phyloP scores from a whole-genome alignment of 2,329 filamentous ascomycete genomes.

The Mycogone perniciosa region DNA sequence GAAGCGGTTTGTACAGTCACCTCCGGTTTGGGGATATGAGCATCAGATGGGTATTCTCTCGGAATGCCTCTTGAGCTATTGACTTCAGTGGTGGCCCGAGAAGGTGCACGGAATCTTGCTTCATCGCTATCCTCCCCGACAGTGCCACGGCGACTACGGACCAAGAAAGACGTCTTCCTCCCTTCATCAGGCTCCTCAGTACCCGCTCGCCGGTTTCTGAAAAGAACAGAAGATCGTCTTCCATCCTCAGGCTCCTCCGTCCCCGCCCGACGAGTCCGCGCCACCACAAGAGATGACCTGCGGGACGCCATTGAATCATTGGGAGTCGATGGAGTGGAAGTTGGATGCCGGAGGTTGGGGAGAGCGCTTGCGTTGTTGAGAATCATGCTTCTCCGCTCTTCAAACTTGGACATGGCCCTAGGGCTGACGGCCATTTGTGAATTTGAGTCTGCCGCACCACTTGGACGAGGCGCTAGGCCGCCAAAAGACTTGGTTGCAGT shows the following conservation, averaged over 20 bases:
- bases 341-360: conserved; percentile 38
- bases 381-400: conserved; percentile 46
- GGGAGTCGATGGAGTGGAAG: conserved; percentile 34
- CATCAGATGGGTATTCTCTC: conserved; percentile 25
- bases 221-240: conserved; percentile 40
- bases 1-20: conserved; percentile 34
- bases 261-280: conserved; percentile 39
- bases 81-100: conserved; percentile 52
- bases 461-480: conserved; percentile 35
- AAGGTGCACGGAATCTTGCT: conserved; percentile 46
- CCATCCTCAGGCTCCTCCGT: conserved; percentile 47
- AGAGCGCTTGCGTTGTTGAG: conserved; percentile 36
- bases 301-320: conserved; percentile 34
- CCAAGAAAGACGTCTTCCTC: conserved; percentile 36
- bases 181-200: conserved; percentile 45
- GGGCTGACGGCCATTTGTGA: conserved; percentile 37
- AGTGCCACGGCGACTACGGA: conserved; percentile 41
- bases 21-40: conserved; percentile 29
- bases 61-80: conserved; percentile 30
- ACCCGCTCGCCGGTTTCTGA: conserved; percentile 39
- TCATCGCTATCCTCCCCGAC: conserved; percentile 45
- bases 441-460: conserved; percentile 34
- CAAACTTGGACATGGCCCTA: conserved; percentile 44
- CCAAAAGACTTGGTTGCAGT: conserved; percentile 34
- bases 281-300: conserved; percentile 47